A percentile compares a stretch with the other conserved stretches of the same genome.
Evolutionary conservation across 495 filamentous ascomycete species (phyloP).

Genomic region (Copromyces sp.): DNA sequence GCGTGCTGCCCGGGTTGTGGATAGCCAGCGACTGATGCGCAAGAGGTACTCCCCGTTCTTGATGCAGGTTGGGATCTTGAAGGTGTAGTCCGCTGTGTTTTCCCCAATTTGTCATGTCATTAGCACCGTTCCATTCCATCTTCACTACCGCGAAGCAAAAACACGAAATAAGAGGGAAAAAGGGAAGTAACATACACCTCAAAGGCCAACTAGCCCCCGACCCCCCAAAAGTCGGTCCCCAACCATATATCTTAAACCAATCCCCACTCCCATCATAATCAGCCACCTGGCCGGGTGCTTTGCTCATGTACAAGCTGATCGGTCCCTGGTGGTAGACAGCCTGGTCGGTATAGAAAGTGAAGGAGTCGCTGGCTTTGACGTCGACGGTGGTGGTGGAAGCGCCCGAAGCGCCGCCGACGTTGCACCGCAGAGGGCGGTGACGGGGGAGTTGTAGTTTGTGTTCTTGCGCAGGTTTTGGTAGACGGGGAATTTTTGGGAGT

Average conservation of each 20-base stretch:
- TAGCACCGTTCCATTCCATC: background rate
- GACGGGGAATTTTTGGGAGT: slow-evolving; percentile 30
- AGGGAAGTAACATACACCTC: slow-evolving; percentile 17
- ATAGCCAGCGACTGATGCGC: slow-evolving; percentile 52
- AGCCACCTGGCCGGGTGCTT: slow-evolving; percentile 31
- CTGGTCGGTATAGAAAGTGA: slow-evolving; percentile 39
- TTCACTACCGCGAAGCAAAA: background rate
- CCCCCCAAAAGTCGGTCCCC: slow-evolving; percentile 28
- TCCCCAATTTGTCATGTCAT: background rate
- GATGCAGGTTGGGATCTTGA: slow-evolving; percentile 44
- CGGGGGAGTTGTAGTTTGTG: slow-evolving; percentile 50
- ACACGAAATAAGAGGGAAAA: background rate
- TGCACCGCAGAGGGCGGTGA: slow-evolving; percentile 49
- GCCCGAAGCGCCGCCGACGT: slow-evolving; percentile 41
- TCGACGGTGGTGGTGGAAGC: slow-evolving; percentile 35
- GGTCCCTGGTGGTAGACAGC: slow-evolving; percentile 54
- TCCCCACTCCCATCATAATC: slow-evolving; percentile 41
- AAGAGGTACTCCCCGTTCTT: slow-evolving; percentile 51
- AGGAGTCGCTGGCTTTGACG: slow-evolving; percentile 40
- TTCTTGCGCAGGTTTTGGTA: slow-evolving; percentile 47
- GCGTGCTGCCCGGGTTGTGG: slow-evolving; percentile 44
- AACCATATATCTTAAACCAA: slow-evolving; percentile 47
- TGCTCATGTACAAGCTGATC: slow-evolving; percentile 45
- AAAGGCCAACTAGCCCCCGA: slow-evolving; percentile 32
- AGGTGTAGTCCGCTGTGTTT: slow-evolving; percentile 33